phyloP scores from a whole-genome alignment of 345 rosid genomes.

The Corymbia maculata region DNA sequence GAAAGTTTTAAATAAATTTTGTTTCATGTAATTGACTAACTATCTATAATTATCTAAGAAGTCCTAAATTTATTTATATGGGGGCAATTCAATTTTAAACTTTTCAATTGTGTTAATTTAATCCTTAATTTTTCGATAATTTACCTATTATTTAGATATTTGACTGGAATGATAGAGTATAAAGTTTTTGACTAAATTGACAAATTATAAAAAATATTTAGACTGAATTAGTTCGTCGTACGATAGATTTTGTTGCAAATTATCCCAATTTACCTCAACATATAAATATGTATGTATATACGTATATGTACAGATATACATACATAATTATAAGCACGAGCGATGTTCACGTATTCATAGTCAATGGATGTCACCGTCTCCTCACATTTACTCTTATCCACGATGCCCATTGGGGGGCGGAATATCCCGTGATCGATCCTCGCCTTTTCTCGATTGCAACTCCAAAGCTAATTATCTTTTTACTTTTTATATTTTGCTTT shows the following conservation, averaged over 20 bases:
- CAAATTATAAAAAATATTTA: too few relatives aligned
- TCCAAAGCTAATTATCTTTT: neutral
- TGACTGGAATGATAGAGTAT: too few relatives aligned
- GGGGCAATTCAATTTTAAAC: too few relatives aligned
- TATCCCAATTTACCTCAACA: too few relatives aligned
- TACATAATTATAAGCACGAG: neutral
- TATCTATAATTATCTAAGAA: too few relatives aligned
- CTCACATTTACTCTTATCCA: neutral
- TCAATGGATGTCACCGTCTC: neutral
- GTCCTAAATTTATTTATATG: too few relatives aligned
- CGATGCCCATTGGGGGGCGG: neutral
- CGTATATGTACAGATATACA: neutral
- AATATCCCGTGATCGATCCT: neutral
- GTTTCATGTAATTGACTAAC: neutral
- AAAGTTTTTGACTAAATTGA: too few relatives aligned
- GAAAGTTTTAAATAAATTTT: neutral
- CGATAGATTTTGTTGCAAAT: too few relatives aligned
- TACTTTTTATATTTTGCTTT: fast-evolving
- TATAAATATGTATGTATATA: neutral
- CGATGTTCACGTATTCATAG: neutral
- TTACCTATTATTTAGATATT: too few relatives aligned
- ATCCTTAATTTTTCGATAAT: too few relatives aligned
- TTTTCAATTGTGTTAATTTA: too few relatives aligned
- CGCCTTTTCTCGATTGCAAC: neutral
- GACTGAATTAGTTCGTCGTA: too few relatives aligned